phyloP scores from a whole-genome alignment of 2,329 filamentous ascomycete genomes.

The Chaetomium strumarium region DNA sequence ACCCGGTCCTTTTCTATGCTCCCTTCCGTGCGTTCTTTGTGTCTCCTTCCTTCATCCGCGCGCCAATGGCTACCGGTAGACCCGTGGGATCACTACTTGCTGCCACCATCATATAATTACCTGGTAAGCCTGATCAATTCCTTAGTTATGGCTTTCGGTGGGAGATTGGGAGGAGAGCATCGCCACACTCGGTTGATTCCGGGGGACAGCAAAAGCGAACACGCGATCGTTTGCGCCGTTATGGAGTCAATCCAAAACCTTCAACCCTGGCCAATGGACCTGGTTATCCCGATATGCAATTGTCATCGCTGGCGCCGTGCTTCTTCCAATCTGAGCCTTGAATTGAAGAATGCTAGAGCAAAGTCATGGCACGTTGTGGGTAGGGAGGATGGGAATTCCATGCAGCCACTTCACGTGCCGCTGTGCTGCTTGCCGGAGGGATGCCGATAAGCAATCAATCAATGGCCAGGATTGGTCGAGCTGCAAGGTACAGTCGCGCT shows the following conservation, averaged over 20 bases:
- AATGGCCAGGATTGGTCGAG: neutral
- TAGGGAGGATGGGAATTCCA: neutral
- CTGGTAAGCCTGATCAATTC: too few species aligned
- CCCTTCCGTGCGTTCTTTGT: too few species aligned
- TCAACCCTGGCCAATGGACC: neutral
- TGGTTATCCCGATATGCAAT: neutral
- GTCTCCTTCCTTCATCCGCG: too few species aligned
- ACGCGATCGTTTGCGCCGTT: neutral
- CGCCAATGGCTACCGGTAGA: too few species aligned
- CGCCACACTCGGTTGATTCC: neutral
- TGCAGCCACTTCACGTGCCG: neutral
- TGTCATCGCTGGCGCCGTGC: neutral
- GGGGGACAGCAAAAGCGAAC: neutral
- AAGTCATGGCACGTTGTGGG: neutral
- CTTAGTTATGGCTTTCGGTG: too few species aligned
- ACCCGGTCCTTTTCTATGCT: too few species aligned
- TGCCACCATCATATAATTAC: too few species aligned
- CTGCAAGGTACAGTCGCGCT: neutral
- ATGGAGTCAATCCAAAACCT: neutral
- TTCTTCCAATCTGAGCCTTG: conserved; percentile 4
- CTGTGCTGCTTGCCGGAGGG: neutral
- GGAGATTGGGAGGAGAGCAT: too few species aligned
- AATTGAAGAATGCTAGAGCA: conserved; percentile 4
- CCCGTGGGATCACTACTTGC: too few species aligned
- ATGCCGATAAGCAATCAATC: neutral